Evolutionary conservation across 2,329 filamentous ascomycete species (phyloP), one percentile per base, ranked within the genome.

Genomic region (Diaporthe ilicicola): DNA sequence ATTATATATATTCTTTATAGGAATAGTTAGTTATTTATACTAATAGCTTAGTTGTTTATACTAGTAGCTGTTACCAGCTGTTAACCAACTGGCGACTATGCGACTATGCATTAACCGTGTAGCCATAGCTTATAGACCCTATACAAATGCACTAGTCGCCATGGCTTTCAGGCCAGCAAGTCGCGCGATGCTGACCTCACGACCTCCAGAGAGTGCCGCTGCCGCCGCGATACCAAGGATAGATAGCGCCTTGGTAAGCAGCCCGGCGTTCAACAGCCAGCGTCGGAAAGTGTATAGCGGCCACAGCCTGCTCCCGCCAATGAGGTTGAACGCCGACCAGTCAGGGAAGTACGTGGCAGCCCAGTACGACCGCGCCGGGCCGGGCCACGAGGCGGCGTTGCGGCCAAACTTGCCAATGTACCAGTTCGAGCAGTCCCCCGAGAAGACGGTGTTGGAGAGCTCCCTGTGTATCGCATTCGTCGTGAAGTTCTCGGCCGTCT

Each of bases 341-440:
- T 51, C 24, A 5, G 48, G 48, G 48, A 51, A 51, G 48, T 29
- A 51, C 9, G 48, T 51, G 24, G 48, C 48, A 6, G 24, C 24
- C 48, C 48, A 51, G 48, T 29, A 51, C 13, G 48, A 51, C 12
- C 24, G 24, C 12, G 48, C 48, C 48, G 9, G 2, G 12, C 48
- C 48, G 24, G 48, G 48, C 48, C 48, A 51, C 1, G 48, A 29
- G 24, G 48, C 48, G 12, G 48, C 24, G 24, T 51, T 51, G 48
- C 48, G 48, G 2, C 48, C 81, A 24, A 75, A 75, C 7, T 77
- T 73, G 70, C 78, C 78, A 56, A 84, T 82, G 70, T 84, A 83
- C 82, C 81, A 84, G 73, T 84, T 84, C 19, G 79, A 80, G 67
- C 82, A 84, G 48, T 76, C 79, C 0, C 75, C 79, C 17, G 76